Percentiles rank a stretch among this genome's conserved stretches.
These are phyloP conservation scores for Mortierella sp. DNA, from an alignment of 371 early-diverging fungal genomes.

Conservation along the genomic window DNA sequence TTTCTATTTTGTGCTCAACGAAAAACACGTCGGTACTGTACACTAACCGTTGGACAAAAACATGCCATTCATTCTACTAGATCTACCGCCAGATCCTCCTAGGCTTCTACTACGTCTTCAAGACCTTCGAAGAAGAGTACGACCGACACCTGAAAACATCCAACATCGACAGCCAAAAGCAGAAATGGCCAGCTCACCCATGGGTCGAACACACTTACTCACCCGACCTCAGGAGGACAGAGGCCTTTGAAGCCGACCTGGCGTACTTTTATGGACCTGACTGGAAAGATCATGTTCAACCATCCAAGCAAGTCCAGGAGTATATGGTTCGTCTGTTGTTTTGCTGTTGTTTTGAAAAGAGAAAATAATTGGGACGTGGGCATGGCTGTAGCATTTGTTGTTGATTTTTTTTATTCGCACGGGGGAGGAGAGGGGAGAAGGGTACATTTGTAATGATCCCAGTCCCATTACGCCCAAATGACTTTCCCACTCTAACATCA, in stretches of 20 bases:
- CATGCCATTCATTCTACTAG: background rate
- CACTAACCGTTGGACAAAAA: background rate
- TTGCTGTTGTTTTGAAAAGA: background rate
- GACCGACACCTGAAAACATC: conserved; percentile 27
- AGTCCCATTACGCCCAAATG: background rate
- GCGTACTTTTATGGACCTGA: conserved; percentile 45
- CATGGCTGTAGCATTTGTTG: background rate
- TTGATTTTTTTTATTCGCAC: background rate
- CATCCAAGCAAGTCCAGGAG: conserved; percentile 26
- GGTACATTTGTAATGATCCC: background rate
- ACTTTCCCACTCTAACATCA: background rate
- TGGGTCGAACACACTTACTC: conserved; percentile 32
- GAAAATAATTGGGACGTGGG: background rate
- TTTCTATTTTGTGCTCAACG: background rate
- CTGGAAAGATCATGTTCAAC: conserved; percentile 32
- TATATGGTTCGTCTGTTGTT: conserved; percentile 28
- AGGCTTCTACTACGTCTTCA: conserved; percentile 49
- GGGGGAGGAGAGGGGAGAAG: background rate
- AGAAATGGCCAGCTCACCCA: conserved; percentile 15
- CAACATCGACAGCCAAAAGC: background rate
- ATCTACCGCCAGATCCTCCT: conserved; percentile 50
- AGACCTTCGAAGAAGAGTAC: conserved; percentile 41
- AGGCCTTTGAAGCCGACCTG: conserved; percentile 45
- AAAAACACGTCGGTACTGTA: background rate
- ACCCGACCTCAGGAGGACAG: conserved; percentile 39